Evolutionary conservation across 257 asterid species (phyloP), one percentile per base, ranked within the genome.

Genomic region (Penstemon barbatus): DNA sequence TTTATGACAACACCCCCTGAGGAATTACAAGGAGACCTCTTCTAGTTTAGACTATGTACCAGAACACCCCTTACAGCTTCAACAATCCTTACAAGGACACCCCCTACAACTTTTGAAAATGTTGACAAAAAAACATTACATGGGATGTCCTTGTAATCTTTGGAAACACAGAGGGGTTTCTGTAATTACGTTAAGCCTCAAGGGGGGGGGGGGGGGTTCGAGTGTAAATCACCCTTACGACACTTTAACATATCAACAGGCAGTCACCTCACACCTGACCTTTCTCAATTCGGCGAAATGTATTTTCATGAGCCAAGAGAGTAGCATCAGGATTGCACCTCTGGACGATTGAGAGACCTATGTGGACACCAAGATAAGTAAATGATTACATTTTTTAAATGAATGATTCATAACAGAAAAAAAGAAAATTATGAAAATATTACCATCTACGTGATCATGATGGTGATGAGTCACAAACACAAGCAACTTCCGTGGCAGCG

Each of bases 381-480:
- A 72, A 56, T 49, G 19, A 54, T 69, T 45, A 25, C 51, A 63
- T 18, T 46, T 50, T 8, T 12, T 71, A 51, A 33, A 71, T 53
- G 36, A 54, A 65, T 57, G 25, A 70, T 39, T 6, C n/a, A 55
- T 41, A 37, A 42, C 11, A 33, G 40, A 8, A 37, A 57, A 70
- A 52, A 13, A 48, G 61, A 55, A 56, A 41, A 45, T 13, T 43
- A 38, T 49, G 8, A 60, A 74, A 71, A 66, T 37, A 90, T 80
- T 79, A 93, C 97, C 99, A 75, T 90, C 97, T 46, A 89, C 87
- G 49, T 90, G 99, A 85, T 93, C 99, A 43, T 36, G 83, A 78
- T 93, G 99, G 75, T 93, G 98, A 83, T 93, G 98, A 79, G 98
- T 90, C 73, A 84, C 90, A 77, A 88, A 87, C 71, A 93, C 92